A percentile compares a stretch with the other conserved stretches of the same genome.
These are phyloP conservation scores for Begonia peltatifolia DNA, from an alignment of 306 rosid genomes.

Conservation along the genomic window DNA sequence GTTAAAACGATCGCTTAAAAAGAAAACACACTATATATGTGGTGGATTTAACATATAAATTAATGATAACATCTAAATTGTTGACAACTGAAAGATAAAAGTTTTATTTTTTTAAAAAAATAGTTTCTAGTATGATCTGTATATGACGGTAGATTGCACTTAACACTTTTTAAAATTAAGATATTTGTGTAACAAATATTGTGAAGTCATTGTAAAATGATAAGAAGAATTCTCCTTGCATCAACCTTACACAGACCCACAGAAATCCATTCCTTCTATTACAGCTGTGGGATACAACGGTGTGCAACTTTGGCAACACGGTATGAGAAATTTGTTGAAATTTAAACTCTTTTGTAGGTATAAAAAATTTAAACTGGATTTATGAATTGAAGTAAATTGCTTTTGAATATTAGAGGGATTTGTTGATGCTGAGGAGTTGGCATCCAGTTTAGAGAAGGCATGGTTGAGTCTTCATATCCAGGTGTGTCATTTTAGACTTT, in stretches of 20 bases:
- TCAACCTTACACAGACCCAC: constrained; percentile 32
- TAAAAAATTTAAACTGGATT: not conserved
- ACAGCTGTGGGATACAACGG: constrained; percentile 47
- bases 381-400: constrained; percentile 1
- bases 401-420: constrained; percentile 24
- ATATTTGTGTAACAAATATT: too few species aligned
- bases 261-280: constrained; percentile 30
- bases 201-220: too few species aligned
- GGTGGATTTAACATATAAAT: too few species aligned
- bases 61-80: too few species aligned
- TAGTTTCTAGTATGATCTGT: too few species aligned
- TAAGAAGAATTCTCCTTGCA: constrained; percentile 19
- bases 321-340: constrained; percentile 12
- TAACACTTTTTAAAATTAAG: not conserved
- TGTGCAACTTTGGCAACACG: constrained; percentile 41
- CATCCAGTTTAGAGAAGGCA: constrained; percentile 41
- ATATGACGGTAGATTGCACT: not conserved
- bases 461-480: constrained; percentile 48
- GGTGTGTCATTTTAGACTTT: constrained; percentile 11
- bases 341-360: not conserved
- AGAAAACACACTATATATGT: too few species aligned
- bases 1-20: too few species aligned
- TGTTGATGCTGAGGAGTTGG: constrained; percentile 28
- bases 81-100: too few species aligned
- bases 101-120: too few species aligned